Evolutionary conservation across 148 eudicot genomes (phyloP), one percentile per base, ranked within the genome.

Genomic region (Rheum nobile): DNA sequence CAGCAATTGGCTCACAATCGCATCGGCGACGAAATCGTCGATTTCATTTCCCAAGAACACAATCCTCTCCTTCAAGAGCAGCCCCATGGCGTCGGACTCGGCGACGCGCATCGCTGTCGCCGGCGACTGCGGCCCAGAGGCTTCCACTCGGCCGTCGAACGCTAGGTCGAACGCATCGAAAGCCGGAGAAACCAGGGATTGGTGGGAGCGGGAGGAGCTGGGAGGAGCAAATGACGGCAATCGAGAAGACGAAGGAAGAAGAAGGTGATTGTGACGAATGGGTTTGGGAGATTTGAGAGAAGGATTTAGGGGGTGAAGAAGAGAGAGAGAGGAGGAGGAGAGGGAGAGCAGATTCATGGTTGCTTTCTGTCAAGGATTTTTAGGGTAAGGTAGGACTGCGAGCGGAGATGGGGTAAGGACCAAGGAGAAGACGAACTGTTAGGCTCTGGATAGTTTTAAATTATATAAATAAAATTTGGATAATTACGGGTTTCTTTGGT

Each of bases 1-100:
- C 6, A 93, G 74, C 75, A 93, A 48, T 85, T 93, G 92, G 81
- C 98, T 88, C 39, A 89, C 80, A 59, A 89, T 84, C 0, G 88
- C 86, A 76, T 93, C 98, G 0, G 98, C 98, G 2, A 87, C 87
- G 46, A 88, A 90, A 79, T 93, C 98, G 72, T 90, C 88, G 59
- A 93, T 85, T 6, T 73, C 31, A 82, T 74, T 82, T 4, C 92
- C 96, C 63, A 93, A 67, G 34, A 93, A 93, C 68, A 93, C 89
- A 37, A 93, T 90, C 83, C 98, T 86, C 80, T 93, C 96, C 57
- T 67, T 89, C 57, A 90, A 77, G 47, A 92, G 68, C 83, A 92
- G 54, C 12, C 96, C 98, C 91, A 88, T 87, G 38, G 85, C 90
- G 61, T 92, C 96, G 26, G 85, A 59, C 17, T 90, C 98, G 0